phyloP scores from a whole-genome alignment of 495 filamentous ascomycete genomes.

The Talaromyces wortmannii region DNA sequence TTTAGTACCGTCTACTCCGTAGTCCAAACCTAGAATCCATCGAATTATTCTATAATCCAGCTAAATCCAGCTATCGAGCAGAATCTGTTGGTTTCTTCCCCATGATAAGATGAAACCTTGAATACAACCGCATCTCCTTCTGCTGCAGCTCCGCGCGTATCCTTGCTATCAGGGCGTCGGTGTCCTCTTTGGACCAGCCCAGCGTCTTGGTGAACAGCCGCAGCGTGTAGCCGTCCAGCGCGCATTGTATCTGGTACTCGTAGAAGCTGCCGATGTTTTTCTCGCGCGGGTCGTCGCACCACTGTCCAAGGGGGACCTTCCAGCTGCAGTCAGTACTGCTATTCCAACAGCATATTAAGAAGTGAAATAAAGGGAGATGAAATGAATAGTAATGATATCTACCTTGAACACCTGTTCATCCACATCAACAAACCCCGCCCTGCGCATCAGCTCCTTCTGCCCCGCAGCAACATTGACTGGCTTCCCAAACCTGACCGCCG shows the following conservation, averaged over 20 bases:
- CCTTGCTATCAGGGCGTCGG: not conserved
- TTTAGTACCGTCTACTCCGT: too few species aligned
- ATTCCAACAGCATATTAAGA: too few species aligned
- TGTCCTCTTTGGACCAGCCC: constrained; percentile 35
- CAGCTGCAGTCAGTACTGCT: too few species aligned
- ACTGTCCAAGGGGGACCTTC: not conserved
- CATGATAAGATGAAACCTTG: not conserved
- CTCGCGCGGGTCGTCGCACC: not conserved
- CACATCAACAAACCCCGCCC: constrained; percentile 1
- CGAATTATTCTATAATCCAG: too few species aligned
- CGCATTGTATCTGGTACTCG: constrained; percentile 8
- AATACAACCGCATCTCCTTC: not conserved
- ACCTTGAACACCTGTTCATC: constrained; percentile 2
- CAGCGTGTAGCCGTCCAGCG: constrained; percentile 16
- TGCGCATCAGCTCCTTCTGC: not conserved
- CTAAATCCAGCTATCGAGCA: too few species aligned
- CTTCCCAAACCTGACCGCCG: not conserved
- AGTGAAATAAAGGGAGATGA: too few species aligned
- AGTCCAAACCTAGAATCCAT: too few species aligned
- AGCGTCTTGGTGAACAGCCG: constrained; percentile 32
- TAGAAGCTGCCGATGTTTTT: not conserved
- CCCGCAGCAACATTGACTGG: not conserved
- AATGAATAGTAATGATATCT: too few species aligned
- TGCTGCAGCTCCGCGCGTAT: not conserved
- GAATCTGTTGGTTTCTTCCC: not conserved